phyloP scores from a whole-genome alignment of 106 monocot genomes.

The Chionographis japonica region DNA sequence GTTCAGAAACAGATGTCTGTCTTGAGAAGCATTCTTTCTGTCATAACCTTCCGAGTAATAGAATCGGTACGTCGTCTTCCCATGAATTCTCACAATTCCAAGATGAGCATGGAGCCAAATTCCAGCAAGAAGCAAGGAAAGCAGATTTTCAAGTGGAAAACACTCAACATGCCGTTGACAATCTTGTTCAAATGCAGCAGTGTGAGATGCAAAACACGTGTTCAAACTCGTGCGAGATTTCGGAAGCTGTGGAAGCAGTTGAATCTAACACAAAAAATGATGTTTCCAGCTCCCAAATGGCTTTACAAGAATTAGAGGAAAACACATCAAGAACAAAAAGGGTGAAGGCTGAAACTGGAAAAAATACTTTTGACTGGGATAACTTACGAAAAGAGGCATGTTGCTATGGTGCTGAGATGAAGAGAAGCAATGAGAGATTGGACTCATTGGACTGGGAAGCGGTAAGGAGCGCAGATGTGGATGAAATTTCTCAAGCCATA shows the following conservation, averaged over 20 bases:
- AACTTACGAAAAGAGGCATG: conserved; percentile 13
- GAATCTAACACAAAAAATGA: conserved; percentile 1
- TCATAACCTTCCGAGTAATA: no score
- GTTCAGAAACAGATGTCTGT: no score
- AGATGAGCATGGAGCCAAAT: not conserved
- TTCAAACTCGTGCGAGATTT: conserved; percentile 1
- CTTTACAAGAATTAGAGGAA: not conserved
- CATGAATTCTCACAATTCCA: no score
- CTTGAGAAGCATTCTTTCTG: no score
- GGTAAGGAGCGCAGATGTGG: conserved; percentile 22
- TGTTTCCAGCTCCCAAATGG: not conserved
- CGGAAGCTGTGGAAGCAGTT: not conserved
- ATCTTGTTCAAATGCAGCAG: conserved; percentile 1
- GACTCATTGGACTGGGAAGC: conserved; percentile 50
- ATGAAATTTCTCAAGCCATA: conserved; percentile 29
- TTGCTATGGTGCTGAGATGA: not conserved
- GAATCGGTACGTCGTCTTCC: no score
- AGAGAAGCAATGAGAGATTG: conserved; percentile 27
- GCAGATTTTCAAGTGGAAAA: not conserved
- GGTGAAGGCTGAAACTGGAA: conserved; percentile 10
- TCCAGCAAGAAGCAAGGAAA: not conserved
- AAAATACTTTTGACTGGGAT: conserved; percentile 32
- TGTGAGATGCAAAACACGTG: not conserved
- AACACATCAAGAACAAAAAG: conserved; percentile 2
- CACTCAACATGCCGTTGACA: not conserved